phyloP scores from a whole-genome alignment of 441 rosid genomes.

The Viola pubescens region DNA sequence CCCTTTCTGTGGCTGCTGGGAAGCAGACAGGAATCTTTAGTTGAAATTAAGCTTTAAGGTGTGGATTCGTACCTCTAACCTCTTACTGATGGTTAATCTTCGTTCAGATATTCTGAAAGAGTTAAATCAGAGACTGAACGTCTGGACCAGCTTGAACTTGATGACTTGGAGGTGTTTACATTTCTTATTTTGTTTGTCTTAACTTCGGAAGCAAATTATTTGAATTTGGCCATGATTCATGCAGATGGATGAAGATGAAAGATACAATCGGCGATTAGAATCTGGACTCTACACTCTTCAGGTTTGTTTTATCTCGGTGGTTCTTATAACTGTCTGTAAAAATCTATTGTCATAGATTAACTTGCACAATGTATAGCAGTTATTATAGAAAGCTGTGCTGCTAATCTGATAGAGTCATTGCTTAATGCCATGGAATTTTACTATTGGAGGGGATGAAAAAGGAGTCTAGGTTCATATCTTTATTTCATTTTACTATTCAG shows the following conservation, averaged over 20 bases:
- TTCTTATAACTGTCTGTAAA: neutral
- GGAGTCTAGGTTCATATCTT: no score
- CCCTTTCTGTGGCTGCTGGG: neutral
- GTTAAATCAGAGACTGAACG: slow-evolving; percentile 72
- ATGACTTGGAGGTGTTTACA: slow-evolving; percentile 71
- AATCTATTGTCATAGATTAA: neutral
- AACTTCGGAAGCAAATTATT: slow-evolving; percentile 4
- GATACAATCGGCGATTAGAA: slow-evolving; percentile 70
- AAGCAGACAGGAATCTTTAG: neutral
- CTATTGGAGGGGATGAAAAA: no score
- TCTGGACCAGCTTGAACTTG: slow-evolving; percentile 63
- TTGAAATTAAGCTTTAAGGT: slow-evolving; percentile 3
- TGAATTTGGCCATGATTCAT: slow-evolving; percentile 15
- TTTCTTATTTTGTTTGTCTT: slow-evolving; percentile 5
- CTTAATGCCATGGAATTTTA: no score
- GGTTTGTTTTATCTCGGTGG: slow-evolving; percentile 34
- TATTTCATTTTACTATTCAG: no score
- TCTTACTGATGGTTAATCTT: slow-evolving; percentile 9
- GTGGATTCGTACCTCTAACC: neutral
- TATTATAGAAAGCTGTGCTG: no score
- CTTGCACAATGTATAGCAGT: neutral
- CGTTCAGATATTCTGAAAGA: slow-evolving; percentile 70
- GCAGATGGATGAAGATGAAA: slow-evolving; percentile 94
- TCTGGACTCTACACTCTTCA: slow-evolving; percentile 95
- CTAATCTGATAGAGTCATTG: no score